Evolutionary conservation across 192 early-diverging fungal species (phyloP), one percentile per base, ranked within the genome.

Genomic region (Dissophora globulifera): DNA sequence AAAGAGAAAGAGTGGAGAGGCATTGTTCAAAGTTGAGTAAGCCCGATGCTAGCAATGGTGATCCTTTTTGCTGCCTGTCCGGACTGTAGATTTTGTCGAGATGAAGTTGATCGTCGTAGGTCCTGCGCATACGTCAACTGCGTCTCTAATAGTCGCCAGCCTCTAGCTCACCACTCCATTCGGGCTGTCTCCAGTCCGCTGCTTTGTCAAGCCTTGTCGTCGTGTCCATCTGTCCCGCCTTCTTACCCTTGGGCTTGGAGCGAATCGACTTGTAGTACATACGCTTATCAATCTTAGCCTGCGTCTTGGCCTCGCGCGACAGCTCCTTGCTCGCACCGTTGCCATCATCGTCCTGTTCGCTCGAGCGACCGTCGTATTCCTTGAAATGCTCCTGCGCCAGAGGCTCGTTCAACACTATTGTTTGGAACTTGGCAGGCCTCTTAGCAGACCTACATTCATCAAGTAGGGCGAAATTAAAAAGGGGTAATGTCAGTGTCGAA

Each of bases 241-340:
- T 76, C 58, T 76, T 76, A 38, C 72, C 72, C 42, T 67, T 76
- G 27, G 72, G 72, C 32, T 76, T 76, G 7, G 72, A 66, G 2
- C 72, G 72, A 23, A 76, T 76, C 30, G 51, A 56, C 38, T 76
- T 76, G 56, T 76, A 76, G 32, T 67, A 67, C 45, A 56, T 49
- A n/a, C 72, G 58, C 46, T 66, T 67, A 1, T 66, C 71, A 12
- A 75, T 19, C 51, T 75, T 75, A n/a, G 51, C 38, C 35, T 76
- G 72, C 0, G 52, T 67, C 52, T 61, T 61, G 23, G 64, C 64
- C 38, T 67, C 63, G 1, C 63, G 56, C 4, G 63, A 49, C 26
- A 56, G 22, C 48, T 31, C 48, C 30, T 58, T 62, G 25, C 20
- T 15, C 12, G 8, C n/a, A 2, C 22, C 38, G 11, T 55, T 29